Conservation (phyloP, 75 land plant species). For the Azolla pinnata region DNA sequence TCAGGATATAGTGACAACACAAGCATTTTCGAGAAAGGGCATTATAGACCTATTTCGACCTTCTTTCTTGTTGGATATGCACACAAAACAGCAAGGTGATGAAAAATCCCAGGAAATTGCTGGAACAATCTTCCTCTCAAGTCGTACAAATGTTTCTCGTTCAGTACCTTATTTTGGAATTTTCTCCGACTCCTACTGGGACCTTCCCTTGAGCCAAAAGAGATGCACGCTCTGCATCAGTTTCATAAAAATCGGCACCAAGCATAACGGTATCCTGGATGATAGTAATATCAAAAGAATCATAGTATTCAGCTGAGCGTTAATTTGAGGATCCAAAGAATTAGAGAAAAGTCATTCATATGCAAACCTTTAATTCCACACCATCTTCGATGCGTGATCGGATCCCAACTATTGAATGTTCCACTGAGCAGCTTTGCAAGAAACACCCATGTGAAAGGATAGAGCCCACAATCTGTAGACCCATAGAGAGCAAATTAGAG, state of each 20-base stretch:
- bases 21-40: too few relatives aligned
- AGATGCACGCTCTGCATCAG: conserved; percentile 25
- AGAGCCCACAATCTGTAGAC: conserved; percentile 29
- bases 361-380: conserved; percentile 26
- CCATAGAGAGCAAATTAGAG: too few relatives aligned
- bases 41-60: too few relatives aligned
- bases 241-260: conserved; percentile 43
- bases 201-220: conserved; percentile 32
- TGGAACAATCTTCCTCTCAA: too few relatives aligned
- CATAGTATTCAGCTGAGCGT: too few relatives aligned
- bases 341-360: neutral
- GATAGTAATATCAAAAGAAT: too few relatives aligned
- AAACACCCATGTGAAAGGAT: conserved; percentile 51
- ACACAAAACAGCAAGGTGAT: too few relatives aligned
- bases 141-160: too few relatives aligned
- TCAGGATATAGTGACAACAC: too few relatives aligned
- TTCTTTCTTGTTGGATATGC: too few relatives aligned
- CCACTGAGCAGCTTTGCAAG: conserved; percentile 26
- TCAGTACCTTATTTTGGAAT: conserved; percentile 30
- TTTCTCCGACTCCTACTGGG: conserved; percentile 31
- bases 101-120: too few relatives aligned
- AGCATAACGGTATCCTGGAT: conserved; percentile 34
- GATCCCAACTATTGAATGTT: conserved; percentile 41
- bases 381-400: conserved; percentile 36
- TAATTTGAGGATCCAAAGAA: too few relatives aligned